phyloP scores from a whole-genome alignment of 805 yeast genomes.

The Pachysolen tannophilus region DNA sequence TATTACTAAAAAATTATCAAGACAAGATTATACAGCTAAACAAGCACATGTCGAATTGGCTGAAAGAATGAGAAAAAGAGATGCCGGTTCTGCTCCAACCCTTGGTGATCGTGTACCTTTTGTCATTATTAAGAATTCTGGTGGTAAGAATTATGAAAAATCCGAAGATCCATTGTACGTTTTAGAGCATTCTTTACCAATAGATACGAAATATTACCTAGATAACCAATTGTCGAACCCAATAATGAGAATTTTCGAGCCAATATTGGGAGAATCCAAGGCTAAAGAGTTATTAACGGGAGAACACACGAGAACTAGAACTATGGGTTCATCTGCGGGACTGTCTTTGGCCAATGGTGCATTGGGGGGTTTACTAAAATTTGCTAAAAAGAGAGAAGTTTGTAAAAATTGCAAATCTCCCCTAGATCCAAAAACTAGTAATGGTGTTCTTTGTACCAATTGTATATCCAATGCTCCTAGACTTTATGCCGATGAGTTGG shows the following conservation, averaged over 20 bases:
- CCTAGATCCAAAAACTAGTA: slow-evolving; percentile 38
- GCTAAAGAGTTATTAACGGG: slow-evolving; percentile 80
- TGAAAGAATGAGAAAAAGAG: slow-evolving; percentile 92
- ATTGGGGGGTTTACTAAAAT: slow-evolving; percentile 52
- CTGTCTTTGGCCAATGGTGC: slow-evolving; percentile 56
- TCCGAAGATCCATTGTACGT: slow-evolving; percentile 96
- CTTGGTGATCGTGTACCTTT: slow-evolving; percentile 98
- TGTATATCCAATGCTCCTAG: slow-evolving; percentile 71
- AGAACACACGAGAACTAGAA: slow-evolving; percentile 73
- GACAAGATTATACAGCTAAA: slow-evolving; percentile 88
- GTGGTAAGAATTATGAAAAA: slow-evolving; percentile 86
- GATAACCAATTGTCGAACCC: slow-evolving; percentile 93
- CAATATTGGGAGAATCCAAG: slow-evolving; percentile 79
- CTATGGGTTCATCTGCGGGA: slow-evolving; percentile 49
- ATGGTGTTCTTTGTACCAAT: slow-evolving; percentile 74
- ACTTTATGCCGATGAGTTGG: slow-evolving; percentile 73
- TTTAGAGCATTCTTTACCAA: slow-evolving; percentile 83
- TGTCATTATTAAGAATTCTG: slow-evolving; percentile 77
- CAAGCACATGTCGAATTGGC: slow-evolving; percentile 98
- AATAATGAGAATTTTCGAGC: slow-evolving; percentile 86
- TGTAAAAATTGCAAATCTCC: slow-evolving; percentile 89
- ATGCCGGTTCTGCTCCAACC: slow-evolving; percentile 94
- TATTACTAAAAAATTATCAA: slow-evolving; percentile 84
- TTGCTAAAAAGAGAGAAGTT: slow-evolving; percentile 80
- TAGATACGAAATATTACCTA: slow-evolving; percentile 89